These are phyloP conservation scores for Theobroma cacao DNA, from an alignment of 345 rosid genomes.

Conservation along the genomic window DNA sequence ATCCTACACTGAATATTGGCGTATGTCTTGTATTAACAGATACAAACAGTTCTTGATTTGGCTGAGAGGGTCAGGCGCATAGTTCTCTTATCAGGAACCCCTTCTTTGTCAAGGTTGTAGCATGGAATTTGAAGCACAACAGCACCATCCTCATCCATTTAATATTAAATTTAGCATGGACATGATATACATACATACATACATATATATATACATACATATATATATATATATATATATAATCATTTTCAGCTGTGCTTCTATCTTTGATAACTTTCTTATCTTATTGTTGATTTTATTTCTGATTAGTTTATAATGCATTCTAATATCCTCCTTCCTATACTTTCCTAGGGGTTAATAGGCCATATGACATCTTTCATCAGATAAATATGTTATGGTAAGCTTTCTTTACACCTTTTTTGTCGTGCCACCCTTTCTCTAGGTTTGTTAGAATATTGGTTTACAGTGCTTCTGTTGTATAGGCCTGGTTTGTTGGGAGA, in stretches of 20 bases:
- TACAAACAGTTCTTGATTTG: constrained; percentile 73
- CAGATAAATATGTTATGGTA: constrained; percentile 94
- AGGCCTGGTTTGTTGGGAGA: constrained; percentile 98
- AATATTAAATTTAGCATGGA: constrained; percentile 10
- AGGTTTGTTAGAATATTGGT: constrained; percentile 15
- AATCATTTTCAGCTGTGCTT: not conserved
- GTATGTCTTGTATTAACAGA: constrained; percentile 43
- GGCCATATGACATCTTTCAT: constrained; percentile 97
- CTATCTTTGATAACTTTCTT: not conserved
- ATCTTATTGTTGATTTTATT: not conserved
- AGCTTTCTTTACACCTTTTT: constrained; percentile 33
- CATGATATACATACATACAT: too few species aligned
- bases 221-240: too few species aligned
- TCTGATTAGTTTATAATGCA: constrained; percentile 13
- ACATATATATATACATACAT: too few species aligned
- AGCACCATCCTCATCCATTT: constrained; percentile 11
- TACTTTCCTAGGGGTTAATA: constrained; percentile 57
- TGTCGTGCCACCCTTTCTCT: constrained; percentile 18
- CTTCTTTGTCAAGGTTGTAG: constrained; percentile 95
- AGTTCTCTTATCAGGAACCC: constrained; percentile 90
- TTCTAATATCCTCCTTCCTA: constrained; percentile 33
- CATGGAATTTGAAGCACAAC: constrained; percentile 14
- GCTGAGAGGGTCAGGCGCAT: constrained; percentile 72
- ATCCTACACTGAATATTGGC: not conserved
- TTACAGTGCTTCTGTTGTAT: constrained; percentile 26